A percentile compares a stretch with the other conserved stretches of the same genome.
Evolutionary conservation across 805 yeast genomes (phyloP).

Genomic region (Monosporozyma yasuniensis): DNA sequence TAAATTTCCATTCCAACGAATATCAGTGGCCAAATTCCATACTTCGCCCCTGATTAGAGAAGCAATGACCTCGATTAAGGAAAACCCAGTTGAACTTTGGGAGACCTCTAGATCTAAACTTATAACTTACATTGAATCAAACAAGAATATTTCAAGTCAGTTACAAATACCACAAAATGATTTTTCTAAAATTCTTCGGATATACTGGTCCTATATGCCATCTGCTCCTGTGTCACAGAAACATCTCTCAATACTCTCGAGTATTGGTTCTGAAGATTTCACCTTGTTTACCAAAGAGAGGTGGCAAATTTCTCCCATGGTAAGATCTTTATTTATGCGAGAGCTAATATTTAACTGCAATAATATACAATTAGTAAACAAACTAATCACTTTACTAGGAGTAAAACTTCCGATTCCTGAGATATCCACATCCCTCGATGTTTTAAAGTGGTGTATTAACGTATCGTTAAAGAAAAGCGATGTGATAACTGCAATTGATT

Average conservation of each 20-base stretch:
- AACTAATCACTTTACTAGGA: background rate
- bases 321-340: background rate
- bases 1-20: background rate
- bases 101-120: background rate
- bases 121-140: background rate
- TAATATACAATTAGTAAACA: background rate
- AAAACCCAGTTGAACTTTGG: background rate
- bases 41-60: background rate
- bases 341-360: background rate
- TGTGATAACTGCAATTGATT: constrained; percentile 15
- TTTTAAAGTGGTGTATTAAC: constrained; percentile 13
- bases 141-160: background rate
- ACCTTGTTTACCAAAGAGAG: background rate
- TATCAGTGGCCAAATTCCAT: background rate
- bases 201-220: background rate
- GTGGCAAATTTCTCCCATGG: background rate
- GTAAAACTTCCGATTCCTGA: background rate
- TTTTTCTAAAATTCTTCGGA: background rate
- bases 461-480: constrained; percentile 14
- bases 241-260: background rate
- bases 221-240: background rate
- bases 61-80: background rate
- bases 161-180: background rate
- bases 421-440: background rate
- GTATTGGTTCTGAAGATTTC: background rate